phyloP scores from a whole-genome alignment of 345 rosid species.

The Boechera divaricarpa region DNA sequence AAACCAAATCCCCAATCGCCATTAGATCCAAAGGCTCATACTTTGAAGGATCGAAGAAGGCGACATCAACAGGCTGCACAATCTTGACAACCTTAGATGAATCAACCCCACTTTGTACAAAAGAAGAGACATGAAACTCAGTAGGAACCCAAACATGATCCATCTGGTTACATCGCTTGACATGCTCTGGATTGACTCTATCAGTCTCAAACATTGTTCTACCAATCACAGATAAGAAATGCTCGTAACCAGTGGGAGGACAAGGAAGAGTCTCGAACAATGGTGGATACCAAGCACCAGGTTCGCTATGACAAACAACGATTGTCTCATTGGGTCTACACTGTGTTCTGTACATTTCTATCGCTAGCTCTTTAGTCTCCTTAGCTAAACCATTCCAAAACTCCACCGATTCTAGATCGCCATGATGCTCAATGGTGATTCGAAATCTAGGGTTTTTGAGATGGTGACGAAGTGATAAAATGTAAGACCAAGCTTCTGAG shows the following conservation, averaged over 20 bases:
- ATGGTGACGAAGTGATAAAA: constrained; percentile 56
- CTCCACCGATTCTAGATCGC: constrained; percentile 65
- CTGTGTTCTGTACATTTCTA: constrained; percentile 54
- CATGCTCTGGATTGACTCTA: constrained; percentile 67
- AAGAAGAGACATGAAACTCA: constrained; percentile 76
- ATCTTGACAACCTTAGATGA: constrained; percentile 74
- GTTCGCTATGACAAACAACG: constrained; percentile 90
- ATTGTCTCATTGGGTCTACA: constrained; percentile 67
- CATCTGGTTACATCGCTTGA: constrained; percentile 69
- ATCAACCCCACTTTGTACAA: constrained; percentile 77
- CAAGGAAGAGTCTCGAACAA: constrained; percentile 80
- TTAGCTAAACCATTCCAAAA: constrained; percentile 78
- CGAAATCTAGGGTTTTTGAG: constrained; percentile 53
- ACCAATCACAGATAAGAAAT: constrained; percentile 61
- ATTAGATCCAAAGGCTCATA: constrained; percentile 59
- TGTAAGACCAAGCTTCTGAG: constrained; percentile 89
- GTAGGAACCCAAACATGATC: constrained; percentile 90
- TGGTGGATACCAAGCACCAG: constrained; percentile 94
- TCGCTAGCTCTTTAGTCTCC: constrained; percentile 51
- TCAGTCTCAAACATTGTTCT: constrained; percentile 96
- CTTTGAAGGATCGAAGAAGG: constrained; percentile 66
- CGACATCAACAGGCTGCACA: constrained; percentile 81
- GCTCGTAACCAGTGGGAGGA: constrained; percentile 67
- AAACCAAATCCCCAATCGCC: constrained; percentile 50
- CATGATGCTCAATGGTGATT: constrained; percentile 75